Evolutionary conservation across 2,329 filamentous ascomycete genomes (phyloP), one percentile per base, ranked within the genome.

Genomic region (Rachicladosporium sp.): DNA sequence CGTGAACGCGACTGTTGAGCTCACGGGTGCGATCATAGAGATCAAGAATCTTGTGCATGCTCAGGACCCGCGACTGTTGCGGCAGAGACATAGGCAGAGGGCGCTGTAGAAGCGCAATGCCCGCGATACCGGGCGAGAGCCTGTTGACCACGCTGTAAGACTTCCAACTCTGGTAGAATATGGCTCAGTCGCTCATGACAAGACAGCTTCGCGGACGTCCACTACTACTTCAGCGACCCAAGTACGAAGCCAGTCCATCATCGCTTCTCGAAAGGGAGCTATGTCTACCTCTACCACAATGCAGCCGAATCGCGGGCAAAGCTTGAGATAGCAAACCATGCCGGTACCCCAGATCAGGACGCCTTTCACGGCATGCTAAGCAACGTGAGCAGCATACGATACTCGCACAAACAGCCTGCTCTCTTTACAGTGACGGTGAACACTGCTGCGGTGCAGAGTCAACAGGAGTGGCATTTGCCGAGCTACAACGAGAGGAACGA

Each of bases 221-320:
- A 88, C 59, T 88, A 87, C 61, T 86, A 78, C 61, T 85, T 87
- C 62, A 71, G 73, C 19, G 71, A 77, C n/a, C 77, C 79, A 2
- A 69, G 70, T 4, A 67, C 71, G 41, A 76, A 71, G 41, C 82
- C 82, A 23, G 75, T 71, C n/a, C 83, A 88, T 58, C 80, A 88
- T 59, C 77, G 82, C 37, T 88, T 89, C 59, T 79, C 85, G 59
- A 82, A 82, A 58, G 74, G 78, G 35, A 87, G 81, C 6, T 88
- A 88, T 57, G 73, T 88, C 42, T 88, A 88, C 55, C 66, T 88
- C 4, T 87, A 85, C 57, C 80, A 87, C 59, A 81, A 84, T 55
- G 72, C 80, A 9, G 67, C 67, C 44, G 73, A 79, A 49, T 70
- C 76, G 45, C 71, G 75, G 44, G 80, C 80, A 46, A 78, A 82